phyloP scores from a whole-genome alignment of 768 basidiomycete species.

The Cyathus striatus region DNA sequence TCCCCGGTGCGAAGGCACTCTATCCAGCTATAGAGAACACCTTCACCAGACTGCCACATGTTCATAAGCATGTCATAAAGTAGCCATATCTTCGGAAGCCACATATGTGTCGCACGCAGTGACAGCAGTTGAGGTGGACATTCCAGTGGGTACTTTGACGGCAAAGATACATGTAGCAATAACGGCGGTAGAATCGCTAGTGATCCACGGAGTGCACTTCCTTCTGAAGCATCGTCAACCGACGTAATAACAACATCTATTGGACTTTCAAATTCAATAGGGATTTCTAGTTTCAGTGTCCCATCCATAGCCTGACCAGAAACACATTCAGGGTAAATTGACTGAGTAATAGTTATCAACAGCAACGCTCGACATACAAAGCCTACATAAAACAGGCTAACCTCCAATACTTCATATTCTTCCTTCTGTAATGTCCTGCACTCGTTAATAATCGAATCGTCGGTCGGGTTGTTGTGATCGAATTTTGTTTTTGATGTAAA shows the following conservation, averaged over 20 bases:
- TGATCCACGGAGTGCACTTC: too few species aligned
- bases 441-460: conserved; percentile 8
- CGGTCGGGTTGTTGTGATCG: not conserved
- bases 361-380: not conserved
- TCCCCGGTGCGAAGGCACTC: conserved; percentile 67
- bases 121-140: conserved; percentile 50
- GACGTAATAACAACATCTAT: conserved; percentile 28
- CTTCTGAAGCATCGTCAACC: conserved; percentile 9
- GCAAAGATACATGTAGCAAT: conserved; percentile 49
- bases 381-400: conserved; percentile 20
- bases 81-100: conserved; percentile 40
- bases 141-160: conserved; percentile 48
- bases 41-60: conserved; percentile 60
- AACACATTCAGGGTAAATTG: conserved; percentile 75
- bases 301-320: conserved; percentile 34
- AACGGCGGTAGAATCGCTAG: conserved; percentile 60
- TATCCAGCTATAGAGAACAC: conserved; percentile 64
- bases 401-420: conserved; percentile 62
- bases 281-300: conserved; percentile 54
- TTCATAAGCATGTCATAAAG: conserved; percentile 38
- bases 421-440: conserved; percentile 41
- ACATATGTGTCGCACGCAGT: conserved; percentile 51
- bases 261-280: conserved; percentile 51
- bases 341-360: conserved; percentile 29
- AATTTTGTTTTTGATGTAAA: not conserved